A percentile compares a stretch with the other conserved stretches of the same genome.
Conservation (phyloP, 176 grass and related monocot species). For the Oropetium thomaeum region DNA sequence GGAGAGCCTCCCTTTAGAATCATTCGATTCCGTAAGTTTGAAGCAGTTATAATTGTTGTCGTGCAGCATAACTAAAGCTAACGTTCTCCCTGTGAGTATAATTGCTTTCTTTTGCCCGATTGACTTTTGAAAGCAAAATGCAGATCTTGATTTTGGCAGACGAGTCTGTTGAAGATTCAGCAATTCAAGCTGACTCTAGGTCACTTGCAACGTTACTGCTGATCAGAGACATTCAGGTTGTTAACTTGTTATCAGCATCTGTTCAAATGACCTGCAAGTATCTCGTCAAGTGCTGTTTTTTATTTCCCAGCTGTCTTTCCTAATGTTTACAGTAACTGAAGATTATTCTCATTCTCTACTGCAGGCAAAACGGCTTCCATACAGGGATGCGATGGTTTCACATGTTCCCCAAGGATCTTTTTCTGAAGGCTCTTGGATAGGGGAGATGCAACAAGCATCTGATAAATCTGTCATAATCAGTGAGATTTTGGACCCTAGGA, state of each 20-base stretch:
- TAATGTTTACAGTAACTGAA: constrained; percentile 9
- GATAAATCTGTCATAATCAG: constrained; percentile 80
- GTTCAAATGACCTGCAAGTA: background rate
- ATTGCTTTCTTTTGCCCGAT: background rate
- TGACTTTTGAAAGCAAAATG: constrained; percentile 25
- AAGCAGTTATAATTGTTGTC: background rate
- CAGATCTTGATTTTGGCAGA: constrained; percentile 78
- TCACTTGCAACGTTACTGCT: constrained; percentile 71
- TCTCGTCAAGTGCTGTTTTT: constrained; percentile 6
- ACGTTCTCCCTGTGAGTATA: background rate
- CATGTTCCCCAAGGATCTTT: constrained; percentile 43
- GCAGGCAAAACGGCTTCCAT: constrained; percentile 74
- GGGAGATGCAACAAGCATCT: constrained; percentile 84
- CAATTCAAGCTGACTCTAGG: constrained; percentile 77
- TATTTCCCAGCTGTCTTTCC: background rate
- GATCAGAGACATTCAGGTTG: constrained; percentile 77
- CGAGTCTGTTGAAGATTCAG: constrained; percentile 70
- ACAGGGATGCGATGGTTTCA: constrained; percentile 29
- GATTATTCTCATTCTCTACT: background rate
- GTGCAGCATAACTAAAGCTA: background rate
- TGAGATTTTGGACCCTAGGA: constrained; percentile 80
- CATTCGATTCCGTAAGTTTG: constrained; percentile 65
- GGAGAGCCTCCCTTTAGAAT: constrained; percentile 68
- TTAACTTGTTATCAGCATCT: background rate
- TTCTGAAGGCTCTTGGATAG: constrained; percentile 80